Percentiles rank a stretch among this genome's conserved stretches.
Evolutionary conservation across 108 stramenopile genomes (phyloP).

Genomic region (Discostella stelligeroides): DNA sequence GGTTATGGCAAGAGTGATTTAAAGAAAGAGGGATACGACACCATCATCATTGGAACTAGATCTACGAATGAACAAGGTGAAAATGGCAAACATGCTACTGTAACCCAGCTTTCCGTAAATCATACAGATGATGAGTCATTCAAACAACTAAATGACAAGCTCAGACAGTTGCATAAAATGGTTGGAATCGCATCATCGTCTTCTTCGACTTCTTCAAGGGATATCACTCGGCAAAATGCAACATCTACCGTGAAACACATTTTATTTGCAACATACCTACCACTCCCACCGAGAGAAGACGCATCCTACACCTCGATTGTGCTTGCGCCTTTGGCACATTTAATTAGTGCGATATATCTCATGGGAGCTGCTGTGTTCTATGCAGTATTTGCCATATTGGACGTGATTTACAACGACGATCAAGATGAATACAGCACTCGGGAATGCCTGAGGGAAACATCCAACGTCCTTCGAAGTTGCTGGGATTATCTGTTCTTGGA

Average conservation of each 20-base stretch:
- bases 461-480: constrained; percentile 15
- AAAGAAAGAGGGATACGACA: too few relatives aligned
- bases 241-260: constrained; percentile 11
- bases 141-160: constrained; percentile 11
- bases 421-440: constrained; percentile 15
- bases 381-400: constrained; percentile 29
- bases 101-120: constrained; percentile 2
- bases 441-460: constrained; percentile 26
- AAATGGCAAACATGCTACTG: background rate
- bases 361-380: constrained; percentile 18
- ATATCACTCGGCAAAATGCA: background rate
- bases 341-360: constrained; percentile 29
- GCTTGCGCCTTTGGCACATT: constrained; percentile 42
- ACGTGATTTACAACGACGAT: constrained; percentile 43
- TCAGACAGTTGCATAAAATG: constrained; percentile 24
- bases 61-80: background rate
- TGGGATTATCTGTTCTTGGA: constrained; percentile 25
- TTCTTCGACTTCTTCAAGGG: background rate
- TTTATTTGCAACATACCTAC: constrained; percentile 31
- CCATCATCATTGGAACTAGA: background rate
- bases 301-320: constrained; percentile 23
- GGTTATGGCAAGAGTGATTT: background rate
- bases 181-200: constrained; percentile 18
- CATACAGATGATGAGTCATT: constrained; percentile 7
- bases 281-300: constrained; percentile 44